Evolutionary conservation across 108 stramenopile genomes (phyloP).

Genomic region (Nitzschia inconspicua): DNA sequence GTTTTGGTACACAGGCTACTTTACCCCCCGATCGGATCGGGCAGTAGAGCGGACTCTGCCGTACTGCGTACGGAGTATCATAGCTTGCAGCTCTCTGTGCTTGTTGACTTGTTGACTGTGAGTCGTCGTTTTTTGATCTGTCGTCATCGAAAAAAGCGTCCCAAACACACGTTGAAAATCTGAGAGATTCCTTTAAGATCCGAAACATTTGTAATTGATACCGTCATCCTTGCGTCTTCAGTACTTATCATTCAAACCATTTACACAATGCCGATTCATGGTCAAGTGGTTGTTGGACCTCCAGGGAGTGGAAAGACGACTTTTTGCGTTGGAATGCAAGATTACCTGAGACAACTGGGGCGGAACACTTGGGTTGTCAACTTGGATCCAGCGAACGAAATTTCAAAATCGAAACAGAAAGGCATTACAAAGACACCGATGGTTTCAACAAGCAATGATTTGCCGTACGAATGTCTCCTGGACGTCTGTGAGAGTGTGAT

Average conservation of each 20-base stretch:
- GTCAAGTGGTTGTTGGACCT: slow-evolving; percentile 94
- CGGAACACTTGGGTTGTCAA: slow-evolving; percentile 92
- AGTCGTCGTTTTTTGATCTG: no score
- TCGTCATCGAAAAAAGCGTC: no score
- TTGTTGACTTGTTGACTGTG: no score
- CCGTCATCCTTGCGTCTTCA: no score
- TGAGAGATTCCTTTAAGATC: no score
- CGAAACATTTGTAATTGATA: no score
- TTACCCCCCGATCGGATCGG: no score
- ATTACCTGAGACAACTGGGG: slow-evolving; percentile 86
- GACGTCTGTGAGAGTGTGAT: slow-evolving; percentile 85
- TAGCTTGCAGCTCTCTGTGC: no score
- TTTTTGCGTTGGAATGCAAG: slow-evolving; percentile 95
- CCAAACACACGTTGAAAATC: no score
- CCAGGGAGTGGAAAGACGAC: slow-evolving; percentile 97
- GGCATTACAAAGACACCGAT: slow-evolving; percentile 4
- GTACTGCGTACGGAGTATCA: no score
- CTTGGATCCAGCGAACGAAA: slow-evolving; percentile 97
- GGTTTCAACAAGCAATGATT: slow-evolving; percentile 29
- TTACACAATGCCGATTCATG: slow-evolving; percentile 47
- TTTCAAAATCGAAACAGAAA: slow-evolving; percentile 13
- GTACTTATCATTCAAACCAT: not conserved
- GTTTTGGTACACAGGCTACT: no score
- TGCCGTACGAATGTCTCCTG: slow-evolving; percentile 71
- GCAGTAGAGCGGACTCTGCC: no score